A percentile compares a stretch with the other conserved stretches of the same genome.
Evolutionary conservation across 257 asterid species (phyloP).

Genomic region (Lithospermum erythrorhizon): DNA sequence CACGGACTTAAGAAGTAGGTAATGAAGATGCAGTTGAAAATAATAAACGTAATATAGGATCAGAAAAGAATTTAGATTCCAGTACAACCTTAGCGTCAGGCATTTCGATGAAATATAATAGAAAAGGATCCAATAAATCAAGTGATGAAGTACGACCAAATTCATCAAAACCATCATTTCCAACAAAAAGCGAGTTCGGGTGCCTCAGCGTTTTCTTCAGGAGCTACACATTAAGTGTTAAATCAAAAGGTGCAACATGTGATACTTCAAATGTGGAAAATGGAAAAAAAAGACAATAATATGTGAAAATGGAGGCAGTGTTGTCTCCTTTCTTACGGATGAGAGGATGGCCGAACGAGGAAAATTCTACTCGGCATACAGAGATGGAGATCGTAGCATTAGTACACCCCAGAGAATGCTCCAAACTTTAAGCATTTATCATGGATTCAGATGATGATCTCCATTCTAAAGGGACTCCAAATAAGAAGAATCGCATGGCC

Average conservation of each 20-base stretch:
- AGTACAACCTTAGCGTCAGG: constrained; percentile 14
- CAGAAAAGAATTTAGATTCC: not conserved
- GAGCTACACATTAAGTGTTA: constrained; percentile 30
- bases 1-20: constrained; percentile 36
- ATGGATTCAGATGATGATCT: constrained; percentile 73
- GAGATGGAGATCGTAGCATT: constrained; percentile 31
- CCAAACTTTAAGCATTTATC: constrained; percentile 87
- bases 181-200: constrained; percentile 87
- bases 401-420: constrained; percentile 53
- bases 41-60: no score
- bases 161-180: constrained; percentile 51
- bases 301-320: constrained; percentile 28
- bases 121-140: constrained; percentile 29
- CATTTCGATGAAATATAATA: constrained; percentile 20
- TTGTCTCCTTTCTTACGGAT: constrained; percentile 88
- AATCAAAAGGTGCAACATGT: constrained; percentile 18
- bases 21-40: constrained; percentile 2
- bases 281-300: constrained; percentile 14
- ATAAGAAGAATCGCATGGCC: constrained; percentile 17
- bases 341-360: constrained; percentile 52
- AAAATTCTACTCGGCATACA: constrained; percentile 52
- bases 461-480: constrained; percentile 25
- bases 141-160: constrained; percentile 17
- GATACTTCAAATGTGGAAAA: constrained; percentile 18
- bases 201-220: constrained; percentile 31